Percentiles rank a stretch among this genome's conserved stretches.
phyloP scores from a whole-genome alignment of 2,329 filamentous ascomycete genomes.

The Penicillium sp. region DNA sequence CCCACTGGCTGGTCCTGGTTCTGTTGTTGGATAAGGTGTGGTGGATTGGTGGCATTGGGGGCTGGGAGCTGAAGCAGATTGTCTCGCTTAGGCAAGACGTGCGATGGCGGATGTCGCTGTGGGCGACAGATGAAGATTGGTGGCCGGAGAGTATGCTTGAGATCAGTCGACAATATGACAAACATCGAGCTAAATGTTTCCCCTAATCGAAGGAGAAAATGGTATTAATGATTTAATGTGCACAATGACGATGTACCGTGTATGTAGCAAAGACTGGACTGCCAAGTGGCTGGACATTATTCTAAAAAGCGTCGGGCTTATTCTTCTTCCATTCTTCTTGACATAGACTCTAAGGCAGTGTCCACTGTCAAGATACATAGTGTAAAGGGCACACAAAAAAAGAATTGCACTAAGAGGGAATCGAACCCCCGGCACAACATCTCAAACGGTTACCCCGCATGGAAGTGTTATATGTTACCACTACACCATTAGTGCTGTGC shows the following conservation, averaged over 20 bases:
- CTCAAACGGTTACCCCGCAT: background rate
- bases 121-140: background rate
- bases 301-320: too few relatives aligned
- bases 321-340: too few relatives aligned
- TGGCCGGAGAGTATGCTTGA: conserved; percentile 4
- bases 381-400: background rate
- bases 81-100: background rate
- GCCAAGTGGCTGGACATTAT: too few relatives aligned
- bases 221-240: too few relatives aligned
- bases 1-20: conserved; percentile 4
- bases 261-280: too few relatives aligned
- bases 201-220: background rate
- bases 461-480: conserved; percentile 10
- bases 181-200: background rate
- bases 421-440: conserved; percentile 10
- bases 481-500: conserved; percentile 5
- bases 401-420: conserved; percentile 7
- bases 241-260: too few relatives aligned
- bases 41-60: conserved; percentile 3
- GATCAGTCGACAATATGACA: background rate
- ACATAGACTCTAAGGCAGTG: background rate
- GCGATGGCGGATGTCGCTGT: background rate
- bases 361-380: too few relatives aligned
- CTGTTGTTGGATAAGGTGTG: conserved; percentile 3
- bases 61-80: background rate